Percentiles rank a stretch among this genome's conserved stretches.
These are phyloP conservation scores for Osmanthus fragrans DNA, from an alignment of 257 asterid genomes.

Conservation along the genomic window DNA sequence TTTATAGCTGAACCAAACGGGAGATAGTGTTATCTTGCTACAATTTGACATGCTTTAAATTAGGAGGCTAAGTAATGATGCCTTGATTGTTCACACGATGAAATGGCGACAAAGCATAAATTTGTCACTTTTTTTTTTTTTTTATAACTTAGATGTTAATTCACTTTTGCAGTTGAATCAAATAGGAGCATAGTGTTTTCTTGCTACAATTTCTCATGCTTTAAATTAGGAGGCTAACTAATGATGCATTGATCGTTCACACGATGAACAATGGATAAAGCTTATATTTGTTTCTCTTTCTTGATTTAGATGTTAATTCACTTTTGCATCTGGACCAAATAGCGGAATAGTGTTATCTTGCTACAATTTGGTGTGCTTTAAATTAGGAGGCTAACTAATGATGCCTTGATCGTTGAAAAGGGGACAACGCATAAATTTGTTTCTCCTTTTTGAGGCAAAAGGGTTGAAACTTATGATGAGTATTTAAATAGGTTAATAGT, in stretches of 20 bases:
- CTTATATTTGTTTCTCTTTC: not conserved
- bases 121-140: not conserved
- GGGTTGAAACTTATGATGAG: not conserved
- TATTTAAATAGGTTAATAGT: not conserved
- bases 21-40: not conserved
- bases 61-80: constrained; percentile 20
- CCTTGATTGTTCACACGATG: constrained; percentile 20
- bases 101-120: constrained; percentile 9
- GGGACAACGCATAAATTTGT: constrained; percentile 10
- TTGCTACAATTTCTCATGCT: not conserved
- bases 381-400: constrained; percentile 18
- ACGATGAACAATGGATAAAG: constrained; percentile 14
- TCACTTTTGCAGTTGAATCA: too few species aligned
- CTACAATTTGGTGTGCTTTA: constrained; percentile 10
- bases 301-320: too few species aligned
- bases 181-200: too few species aligned
- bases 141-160: too few species aligned
- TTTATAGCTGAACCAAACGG: too few species aligned
- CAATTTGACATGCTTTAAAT: constrained; percentile 18
- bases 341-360: too few species aligned
- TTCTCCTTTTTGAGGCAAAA: not conserved
- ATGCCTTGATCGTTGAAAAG: constrained; percentile 20
- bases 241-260: constrained; percentile 21
- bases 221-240: constrained; percentile 18
- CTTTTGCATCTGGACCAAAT: too few species aligned